Evolutionary conservation across 768 basidiomycete species (phyloP), one percentile per base, ranked within the genome.

Genomic region (Kwoniella europaea): DNA sequence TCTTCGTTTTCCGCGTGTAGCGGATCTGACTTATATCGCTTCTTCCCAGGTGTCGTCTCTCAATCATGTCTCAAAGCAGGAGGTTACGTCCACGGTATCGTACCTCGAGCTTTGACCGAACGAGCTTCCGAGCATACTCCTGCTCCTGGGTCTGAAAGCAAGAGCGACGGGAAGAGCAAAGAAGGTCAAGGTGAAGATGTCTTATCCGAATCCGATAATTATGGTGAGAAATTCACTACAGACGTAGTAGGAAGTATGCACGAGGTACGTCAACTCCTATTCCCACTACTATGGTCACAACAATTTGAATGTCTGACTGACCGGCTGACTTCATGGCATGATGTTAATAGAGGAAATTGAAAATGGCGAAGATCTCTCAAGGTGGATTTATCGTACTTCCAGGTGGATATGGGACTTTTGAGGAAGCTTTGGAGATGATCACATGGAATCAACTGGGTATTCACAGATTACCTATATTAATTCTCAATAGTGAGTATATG

Each of bases 341-440:
- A 35, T 24, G 10, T 7, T 22, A 22, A 41, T 90, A 94, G 76
- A 89, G 95, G 15, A 98, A 98, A 79, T 86, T 91, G 10, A 89
- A 91, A 81, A 97, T 98, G 94, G 94, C 95, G 0, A 88, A 88
- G 73, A 86, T 91, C 10, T 88, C 88, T 0, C 80, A 84, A 1
- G 87, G 88, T 18, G 94, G 90, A 0, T 99, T 99, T 76, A 85
- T 98, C 58, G 92, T 90, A 12, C 85, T 99, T 20, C 95, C 96
- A 1, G 96, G 96, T 20, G 96, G 96, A 0, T 97, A 89, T 79
- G 96, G 96, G 10, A 98, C 95, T 0, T 92, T 93, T 73, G 97
- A 99, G 84, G 96, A 98, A 88, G 92, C 93, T n/a, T 83, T 97
- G 35, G 96, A 98, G 84, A 94, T 92, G 72, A 88, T 90, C 15